Base-by-base conservation (phyloP, 352 stramenopile genomes). In the Pythium graminicola region DNA sequence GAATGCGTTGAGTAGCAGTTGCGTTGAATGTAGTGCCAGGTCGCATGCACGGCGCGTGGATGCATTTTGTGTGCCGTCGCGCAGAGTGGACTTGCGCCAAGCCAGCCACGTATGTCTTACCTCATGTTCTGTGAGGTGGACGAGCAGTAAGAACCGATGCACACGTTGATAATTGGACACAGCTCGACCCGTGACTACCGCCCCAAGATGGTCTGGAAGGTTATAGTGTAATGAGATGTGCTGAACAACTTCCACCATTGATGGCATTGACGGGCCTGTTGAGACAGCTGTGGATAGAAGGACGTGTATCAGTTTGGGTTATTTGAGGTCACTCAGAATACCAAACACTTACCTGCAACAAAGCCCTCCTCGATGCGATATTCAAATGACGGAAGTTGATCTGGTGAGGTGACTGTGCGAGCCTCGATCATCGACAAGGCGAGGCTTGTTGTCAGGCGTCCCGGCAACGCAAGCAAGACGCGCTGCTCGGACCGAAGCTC, bases 351-450 rank as follows among this genome's bases (percentile, higher is more conserved):
- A 89, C 79, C 56, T 70, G 69, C 32, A 27, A 72, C 61, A 14
- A 85, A 57, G 38, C 41, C 24, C 8, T 70, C 24, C 9, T 65
- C 70, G 2, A 70, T 54, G 4, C 60, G 64, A 36, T 88, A 90
- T 16, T 70, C 51, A 36, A 88, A 90, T 10, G 41, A 62, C 23
- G 70, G 64, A 9, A 62, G 40, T 3, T 57, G 46, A 20, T 63
- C 50, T n/a, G 33, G 46, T 26, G 68, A 57, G 3, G 17, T 24
- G 0, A 54, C 44, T 11, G 75, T 52, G 16, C 58, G 69, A 7
- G 62, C 66, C 36, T 90, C 79, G 17, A 80, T 67, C 69, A 90
- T 81, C 3, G 76, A 73, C 10, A 86, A 46, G 4, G 59, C 65
- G 5, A 90, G 61, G 55, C 67, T 70, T 8, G 69, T 78, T 6